Conservation (phyloP, 2,329 filamentous ascomycete species). For the Pseudophaeomoniella oleicola region DNA sequence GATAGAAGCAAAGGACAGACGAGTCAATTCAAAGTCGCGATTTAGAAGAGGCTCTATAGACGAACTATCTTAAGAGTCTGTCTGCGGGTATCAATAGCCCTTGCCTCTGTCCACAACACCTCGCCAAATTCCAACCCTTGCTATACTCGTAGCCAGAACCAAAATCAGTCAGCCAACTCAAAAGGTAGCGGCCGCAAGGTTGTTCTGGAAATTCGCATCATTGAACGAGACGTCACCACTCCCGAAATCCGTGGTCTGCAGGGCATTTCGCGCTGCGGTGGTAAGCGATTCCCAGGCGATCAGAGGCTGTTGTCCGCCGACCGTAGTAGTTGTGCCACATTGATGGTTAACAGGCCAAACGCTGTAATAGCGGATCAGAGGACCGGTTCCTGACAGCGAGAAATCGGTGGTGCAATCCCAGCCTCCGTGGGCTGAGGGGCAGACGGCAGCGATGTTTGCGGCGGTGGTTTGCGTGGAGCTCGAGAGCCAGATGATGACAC, state of each 20-base stretch:
- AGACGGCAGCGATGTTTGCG: conserved; percentile 31
- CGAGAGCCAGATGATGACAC: conserved; percentile 37
- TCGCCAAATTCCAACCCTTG: too few species aligned
- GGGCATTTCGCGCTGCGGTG: conserved; percentile 23
- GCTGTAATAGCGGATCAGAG: conserved; percentile 35
- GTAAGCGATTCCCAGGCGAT: conserved; percentile 37
- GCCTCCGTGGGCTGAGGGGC: conserved; percentile 36
- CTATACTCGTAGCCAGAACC: too few species aligned
- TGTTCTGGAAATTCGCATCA: conserved; percentile 29
- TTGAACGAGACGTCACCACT: conserved; percentile 33
- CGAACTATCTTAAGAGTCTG: too few species aligned
- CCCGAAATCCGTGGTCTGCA: conserved; percentile 32
- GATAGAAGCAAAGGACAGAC: too few species aligned
- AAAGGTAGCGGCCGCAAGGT: conserved; percentile 24
- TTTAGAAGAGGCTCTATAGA: too few species aligned
- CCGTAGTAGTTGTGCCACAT: conserved; percentile 23
- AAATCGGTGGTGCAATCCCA: conserved; percentile 30
- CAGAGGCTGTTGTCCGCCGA: conserved; percentile 30
- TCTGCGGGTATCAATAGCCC: too few species aligned
- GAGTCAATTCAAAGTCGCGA: too few species aligned
- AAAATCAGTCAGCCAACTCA: too few species aligned
- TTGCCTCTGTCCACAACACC: too few species aligned
- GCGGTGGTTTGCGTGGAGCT: conserved; percentile 20
- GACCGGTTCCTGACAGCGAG: conserved; percentile 25
- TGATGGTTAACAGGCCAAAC: conserved; percentile 32